These are phyloP conservation scores for Amesomyces nigricolor DNA, from an alignment of 2,329 filamentous ascomycete species.

Conservation along the genomic window DNA sequence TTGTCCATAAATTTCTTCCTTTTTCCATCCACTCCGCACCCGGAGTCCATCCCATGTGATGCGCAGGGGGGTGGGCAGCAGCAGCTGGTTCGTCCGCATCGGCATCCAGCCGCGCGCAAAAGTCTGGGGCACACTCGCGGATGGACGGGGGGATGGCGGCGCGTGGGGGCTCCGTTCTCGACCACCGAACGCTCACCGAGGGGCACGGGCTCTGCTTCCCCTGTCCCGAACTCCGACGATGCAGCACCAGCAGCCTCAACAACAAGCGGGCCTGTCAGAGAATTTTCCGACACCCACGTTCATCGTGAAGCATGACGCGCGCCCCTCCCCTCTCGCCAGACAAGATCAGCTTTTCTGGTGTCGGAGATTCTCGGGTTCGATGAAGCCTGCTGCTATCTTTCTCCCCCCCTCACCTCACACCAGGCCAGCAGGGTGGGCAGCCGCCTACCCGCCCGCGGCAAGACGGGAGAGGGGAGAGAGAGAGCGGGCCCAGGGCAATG, in stretches of 20 bases:
- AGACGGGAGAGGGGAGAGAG: neutral
- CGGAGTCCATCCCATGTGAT: conserved; percentile 21
- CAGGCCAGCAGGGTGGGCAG: neutral
- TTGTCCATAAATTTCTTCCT: conserved; percentile 1
- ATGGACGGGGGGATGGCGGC: neutral
- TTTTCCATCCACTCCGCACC: conserved; percentile 11
- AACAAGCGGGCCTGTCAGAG: conserved; percentile 1
- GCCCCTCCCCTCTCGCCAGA: neutral
- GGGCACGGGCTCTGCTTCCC: too few species aligned
- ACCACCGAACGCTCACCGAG: neutral
- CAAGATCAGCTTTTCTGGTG: neutral
- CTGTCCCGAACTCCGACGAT: too few species aligned
- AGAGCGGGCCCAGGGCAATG: conserved; percentile 8
- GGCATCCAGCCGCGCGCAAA: conserved; percentile 9
- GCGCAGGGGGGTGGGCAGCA: conserved; percentile 5
- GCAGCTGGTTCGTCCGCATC: conserved; percentile 12
- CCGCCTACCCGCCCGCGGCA: neutral
- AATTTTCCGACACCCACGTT: neutral
- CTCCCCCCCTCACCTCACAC: neutral
- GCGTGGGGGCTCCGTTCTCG: neutral
- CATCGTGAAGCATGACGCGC: neutral
- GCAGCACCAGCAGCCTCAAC: neutral
- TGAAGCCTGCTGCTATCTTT: too few species aligned
- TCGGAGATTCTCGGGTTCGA: neutral
- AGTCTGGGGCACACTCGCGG: conserved; percentile 6